phyloP scores from a whole-genome alignment of 768 basidiomycete genomes.

The Dentipellis sp. region DNA sequence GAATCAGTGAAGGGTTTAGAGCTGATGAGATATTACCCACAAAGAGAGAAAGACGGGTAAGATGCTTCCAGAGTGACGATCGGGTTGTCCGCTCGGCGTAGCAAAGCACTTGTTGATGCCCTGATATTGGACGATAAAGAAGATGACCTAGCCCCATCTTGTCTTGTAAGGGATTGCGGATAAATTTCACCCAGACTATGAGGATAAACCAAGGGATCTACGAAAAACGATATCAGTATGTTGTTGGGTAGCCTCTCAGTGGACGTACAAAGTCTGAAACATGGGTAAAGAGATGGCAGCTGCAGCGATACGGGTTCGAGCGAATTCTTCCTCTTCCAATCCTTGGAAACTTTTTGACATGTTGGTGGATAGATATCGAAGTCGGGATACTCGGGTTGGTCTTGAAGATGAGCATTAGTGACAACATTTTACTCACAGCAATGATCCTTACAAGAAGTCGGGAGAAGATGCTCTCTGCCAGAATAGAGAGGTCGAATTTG shows the following conservation, averaged over 20 bases:
- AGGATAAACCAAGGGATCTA: background rate
- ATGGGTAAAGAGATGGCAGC: background rate
- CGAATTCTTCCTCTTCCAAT: background rate
- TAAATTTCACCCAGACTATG: background rate
- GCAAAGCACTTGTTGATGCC: too few relatives aligned
- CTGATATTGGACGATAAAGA: too few relatives aligned
- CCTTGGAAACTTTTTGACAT: background rate
- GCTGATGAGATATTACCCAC: too few relatives aligned
- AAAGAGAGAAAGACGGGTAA: too few relatives aligned
- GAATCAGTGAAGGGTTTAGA: too few relatives aligned
- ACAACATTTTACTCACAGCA: background rate
- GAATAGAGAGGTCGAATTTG: too few relatives aligned
- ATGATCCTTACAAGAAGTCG: too few relatives aligned
- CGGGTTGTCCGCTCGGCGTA: too few relatives aligned
- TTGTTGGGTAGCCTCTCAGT: background rate
- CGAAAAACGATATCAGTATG: background rate
- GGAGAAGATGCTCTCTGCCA: too few relatives aligned
- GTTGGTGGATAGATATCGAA: conserved; percentile 3
- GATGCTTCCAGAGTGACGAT: too few relatives aligned
- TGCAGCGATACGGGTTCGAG: background rate
- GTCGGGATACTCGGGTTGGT: background rate
- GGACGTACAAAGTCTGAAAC: background rate
- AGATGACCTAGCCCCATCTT: too few relatives aligned
- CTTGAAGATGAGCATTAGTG: background rate
- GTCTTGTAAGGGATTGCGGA: too few relatives aligned